Percentiles rank a stretch among this genome's conserved stretches.
Evolutionary conservation across 2,329 filamentous ascomycete genomes (phyloP).

Genomic region (Neonectria punicea): DNA sequence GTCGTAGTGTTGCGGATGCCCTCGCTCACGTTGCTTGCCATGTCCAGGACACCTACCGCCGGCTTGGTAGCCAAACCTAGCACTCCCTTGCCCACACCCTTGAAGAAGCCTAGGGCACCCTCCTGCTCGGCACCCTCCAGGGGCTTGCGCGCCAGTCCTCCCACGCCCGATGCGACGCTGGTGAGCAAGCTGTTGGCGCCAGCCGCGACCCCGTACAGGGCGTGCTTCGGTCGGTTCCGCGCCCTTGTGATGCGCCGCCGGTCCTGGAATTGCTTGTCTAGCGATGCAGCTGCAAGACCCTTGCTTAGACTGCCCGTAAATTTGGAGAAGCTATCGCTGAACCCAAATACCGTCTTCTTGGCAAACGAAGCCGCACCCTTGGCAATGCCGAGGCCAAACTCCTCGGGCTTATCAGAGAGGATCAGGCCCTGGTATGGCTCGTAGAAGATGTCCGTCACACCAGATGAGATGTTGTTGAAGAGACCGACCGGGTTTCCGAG

Average conservation of each 20-base stretch:
- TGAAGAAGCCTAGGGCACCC: slow-evolving; percentile 93
- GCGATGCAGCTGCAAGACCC: slow-evolving; percentile 90
- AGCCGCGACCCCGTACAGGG: slow-evolving; percentile 93
- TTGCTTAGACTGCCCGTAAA: slow-evolving; percentile 98
- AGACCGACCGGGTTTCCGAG: slow-evolving; percentile 95
- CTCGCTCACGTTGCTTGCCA: slow-evolving; percentile 96
- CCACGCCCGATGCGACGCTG: slow-evolving; percentile 92
- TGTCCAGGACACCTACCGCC: slow-evolving; percentile 94
- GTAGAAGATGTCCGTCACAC: slow-evolving; percentile 98
- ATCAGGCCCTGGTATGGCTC: slow-evolving; percentile 98
- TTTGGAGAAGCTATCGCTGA: slow-evolving; percentile 97
- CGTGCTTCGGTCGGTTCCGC: slow-evolving; percentile 95
- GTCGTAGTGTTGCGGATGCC: slow-evolving; percentile 99
- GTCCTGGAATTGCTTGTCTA: slow-evolving; percentile 99
- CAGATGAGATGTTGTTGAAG: slow-evolving; percentile 98
- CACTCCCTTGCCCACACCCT: slow-evolving; percentile 95
- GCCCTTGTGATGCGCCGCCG: slow-evolving; percentile 92
- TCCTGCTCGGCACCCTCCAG: slow-evolving; percentile 96
- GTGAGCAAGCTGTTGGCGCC: slow-evolving; percentile 95
- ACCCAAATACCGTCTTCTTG: slow-evolving; percentile 98
- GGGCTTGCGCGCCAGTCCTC: slow-evolving; percentile 91
- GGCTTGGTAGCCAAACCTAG: slow-evolving; percentile 96
- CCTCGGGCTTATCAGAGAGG: slow-evolving; percentile 93
- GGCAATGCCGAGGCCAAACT: slow-evolving; percentile 93
- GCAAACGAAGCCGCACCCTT: slow-evolving; percentile 97